Evolutionary conservation across 2,329 filamentous ascomycete species (phyloP).

Genomic region (Sclerotinia nivalis): DNA sequence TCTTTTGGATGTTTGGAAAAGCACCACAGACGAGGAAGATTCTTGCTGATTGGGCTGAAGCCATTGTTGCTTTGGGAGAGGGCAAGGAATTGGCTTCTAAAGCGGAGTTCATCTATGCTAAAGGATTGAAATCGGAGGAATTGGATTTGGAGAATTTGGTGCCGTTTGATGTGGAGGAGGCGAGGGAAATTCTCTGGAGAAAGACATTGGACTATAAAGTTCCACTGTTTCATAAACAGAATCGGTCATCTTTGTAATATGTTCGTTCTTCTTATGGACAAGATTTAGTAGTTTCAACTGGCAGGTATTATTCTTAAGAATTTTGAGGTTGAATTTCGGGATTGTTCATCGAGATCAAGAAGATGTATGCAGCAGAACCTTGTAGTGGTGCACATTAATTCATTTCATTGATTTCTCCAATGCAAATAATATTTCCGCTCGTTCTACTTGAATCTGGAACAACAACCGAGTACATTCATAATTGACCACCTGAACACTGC

Average conservation of each 20-base stretch:
- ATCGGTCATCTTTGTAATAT: conserved; percentile 1
- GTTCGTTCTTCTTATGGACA: neutral
- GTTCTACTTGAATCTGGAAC: no score
- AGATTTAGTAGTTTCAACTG: no score
- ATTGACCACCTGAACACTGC: no score
- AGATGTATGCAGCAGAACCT: no score
- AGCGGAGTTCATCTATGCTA: neutral
- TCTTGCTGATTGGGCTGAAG: neutral
- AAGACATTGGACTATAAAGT: neutral
- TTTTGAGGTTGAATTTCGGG: no score
- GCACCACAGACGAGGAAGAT: neutral
- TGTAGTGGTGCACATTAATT: no score
- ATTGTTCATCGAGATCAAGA: no score
- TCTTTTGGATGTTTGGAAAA: conserved; percentile 1
- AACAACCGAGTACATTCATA: no score
- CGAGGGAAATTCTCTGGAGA: neutral
- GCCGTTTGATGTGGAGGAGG: neutral
- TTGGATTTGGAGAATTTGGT: neutral
- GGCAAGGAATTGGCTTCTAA: conserved; percentile 3
- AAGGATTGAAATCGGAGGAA: neutral
- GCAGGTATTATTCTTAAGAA: no score
- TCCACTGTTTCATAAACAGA: neutral
- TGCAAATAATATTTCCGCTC: no score
- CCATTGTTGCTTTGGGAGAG: neutral
- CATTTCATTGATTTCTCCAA: no score